Evolutionary conservation across 2,329 filamentous ascomycete species (phyloP), one percentile per base, ranked within the genome.

Genomic region (Apiospora marii): DNA sequence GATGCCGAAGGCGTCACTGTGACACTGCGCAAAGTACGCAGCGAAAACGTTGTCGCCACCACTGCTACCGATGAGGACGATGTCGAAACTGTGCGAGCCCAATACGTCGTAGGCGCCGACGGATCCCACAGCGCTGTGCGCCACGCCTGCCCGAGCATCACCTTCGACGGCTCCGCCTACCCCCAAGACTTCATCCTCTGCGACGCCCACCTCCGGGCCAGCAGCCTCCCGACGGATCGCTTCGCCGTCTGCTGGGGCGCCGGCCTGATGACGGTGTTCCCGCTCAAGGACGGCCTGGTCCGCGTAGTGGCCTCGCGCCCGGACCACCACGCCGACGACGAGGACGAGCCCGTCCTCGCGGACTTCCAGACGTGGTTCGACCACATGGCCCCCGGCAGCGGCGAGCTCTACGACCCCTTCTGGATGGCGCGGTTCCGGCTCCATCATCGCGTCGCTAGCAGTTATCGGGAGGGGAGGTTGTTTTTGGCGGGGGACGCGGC

Each of bases 401-500:
- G 77, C 37, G 73, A 74, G 24, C 67, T 78, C n/a, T 73, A 76
- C 61, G 79, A 83, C 51, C 76, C 82, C 0, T 67, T 77, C 4
- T 86, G 84, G 84, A 77, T 88, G 44, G 81, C 85, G 1, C 80
- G 81, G 16, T 89, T 87, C 76, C 83, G 81, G 3, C 81, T 89
- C 82, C 83, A 83, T 68, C 84, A 83, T 78, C 81, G 81, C 67
- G 79, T 81, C 0, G 79, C 81, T 4, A 78, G 79, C 30, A 72
- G 72, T 41, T 79, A 88, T 75, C 84, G 85, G 7, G 81, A 83
- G 30, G 84, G 85, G 2, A 83, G 87, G 3, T 81, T 88, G 3
- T 86, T 90, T 64, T 79, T 91, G 0, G 88, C 86, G 1, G 88
- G 89, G 19, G 89, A 91, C 72, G 87, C 88, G 7, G 87, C 87